Evolutionary conservation across 139 green algal genomes (phyloP).

Genomic region (Tetradesmus obliquus): DNA sequence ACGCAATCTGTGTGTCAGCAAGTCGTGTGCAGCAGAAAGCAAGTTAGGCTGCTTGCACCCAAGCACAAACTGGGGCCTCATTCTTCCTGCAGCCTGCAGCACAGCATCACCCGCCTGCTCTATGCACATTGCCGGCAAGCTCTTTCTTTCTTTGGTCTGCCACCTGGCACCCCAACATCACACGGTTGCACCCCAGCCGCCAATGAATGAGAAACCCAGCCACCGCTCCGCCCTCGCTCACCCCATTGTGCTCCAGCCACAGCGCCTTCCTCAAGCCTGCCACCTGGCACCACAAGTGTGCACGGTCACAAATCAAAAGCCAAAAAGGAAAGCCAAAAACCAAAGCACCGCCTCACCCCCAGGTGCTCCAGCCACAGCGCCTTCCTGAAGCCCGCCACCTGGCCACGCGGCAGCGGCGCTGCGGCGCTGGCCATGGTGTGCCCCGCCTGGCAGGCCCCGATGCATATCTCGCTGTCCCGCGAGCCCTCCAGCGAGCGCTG

Average conservation of each 20-base stretch:
- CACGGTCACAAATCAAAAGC: background rate
- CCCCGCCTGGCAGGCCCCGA: conserved; percentile 62
- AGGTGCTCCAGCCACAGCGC: conserved; percentile 59
- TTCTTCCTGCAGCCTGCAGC: too few relatives aligned
- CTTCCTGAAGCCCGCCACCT: conserved; percentile 63
- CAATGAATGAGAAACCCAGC: background rate
- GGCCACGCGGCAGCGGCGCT: conserved; percentile 29
- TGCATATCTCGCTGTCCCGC: conserved; percentile 72
- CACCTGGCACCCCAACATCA: too few relatives aligned
- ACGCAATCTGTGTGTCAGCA: too few relatives aligned
- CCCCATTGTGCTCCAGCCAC: background rate
- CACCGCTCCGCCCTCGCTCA: background rate
- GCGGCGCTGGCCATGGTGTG: background rate
- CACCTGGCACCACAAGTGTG: background rate
- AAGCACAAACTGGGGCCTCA: too few relatives aligned
- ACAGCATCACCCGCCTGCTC: too few relatives aligned
- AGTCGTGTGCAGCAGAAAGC: too few relatives aligned
- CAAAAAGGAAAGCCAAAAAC: background rate
- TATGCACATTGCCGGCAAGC: too few relatives aligned
- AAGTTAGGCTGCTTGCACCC: too few relatives aligned
- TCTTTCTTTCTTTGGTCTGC: too few relatives aligned
- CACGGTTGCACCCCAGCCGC: too few relatives aligned
- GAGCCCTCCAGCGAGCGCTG: conserved; percentile 66
- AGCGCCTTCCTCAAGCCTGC: background rate
- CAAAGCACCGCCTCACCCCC: conserved; percentile 4